phyloP scores from a whole-genome alignment of 202 grass and related monocot genomes.

The Saccharum hybrid region DNA sequence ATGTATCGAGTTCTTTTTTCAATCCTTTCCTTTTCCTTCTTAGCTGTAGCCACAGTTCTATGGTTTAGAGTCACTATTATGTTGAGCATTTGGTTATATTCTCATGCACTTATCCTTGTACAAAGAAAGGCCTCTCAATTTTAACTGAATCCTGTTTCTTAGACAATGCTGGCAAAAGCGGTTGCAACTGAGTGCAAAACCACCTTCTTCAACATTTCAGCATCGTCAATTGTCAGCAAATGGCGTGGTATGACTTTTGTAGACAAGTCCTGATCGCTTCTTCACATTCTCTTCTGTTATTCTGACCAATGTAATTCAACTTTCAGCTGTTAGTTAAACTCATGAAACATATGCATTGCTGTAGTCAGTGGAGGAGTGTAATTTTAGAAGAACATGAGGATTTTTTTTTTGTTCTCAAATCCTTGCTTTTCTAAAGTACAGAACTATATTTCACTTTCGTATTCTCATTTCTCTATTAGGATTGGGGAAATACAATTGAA shows the following conservation, averaged over 20 bases:
- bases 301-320: slow-evolving; percentile 8
- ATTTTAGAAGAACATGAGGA: not conserved
- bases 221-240: slow-evolving; percentile 98
- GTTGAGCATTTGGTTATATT: not conserved
- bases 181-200: slow-evolving; percentile 95
- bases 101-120: not conserved
- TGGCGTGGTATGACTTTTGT: slow-evolving; percentile 67
- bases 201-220: slow-evolving; percentile 99
- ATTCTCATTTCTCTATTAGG: not conserved
- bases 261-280: not conserved
- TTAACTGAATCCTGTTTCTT: slow-evolving; percentile 32
- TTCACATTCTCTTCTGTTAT: not conserved
- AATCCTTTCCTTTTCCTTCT: not conserved
- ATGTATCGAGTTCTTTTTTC: not conserved
- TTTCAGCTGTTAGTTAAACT: not conserved
- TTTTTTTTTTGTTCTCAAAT: not conserved
- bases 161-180: slow-evolving; percentile 98
- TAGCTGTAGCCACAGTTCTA: not conserved
- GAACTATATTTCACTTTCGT: not conserved
- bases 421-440: not conserved
- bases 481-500: not conserved
- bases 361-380: not conserved
- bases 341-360: slow-evolving; percentile 13
- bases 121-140: not conserved
- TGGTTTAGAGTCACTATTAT: not conserved